Evolutionary conservation across 192 early-diverging fungal genomes (phyloP), one percentile per base, ranked within the genome.

Genomic region (Dissophora ornata): DNA sequence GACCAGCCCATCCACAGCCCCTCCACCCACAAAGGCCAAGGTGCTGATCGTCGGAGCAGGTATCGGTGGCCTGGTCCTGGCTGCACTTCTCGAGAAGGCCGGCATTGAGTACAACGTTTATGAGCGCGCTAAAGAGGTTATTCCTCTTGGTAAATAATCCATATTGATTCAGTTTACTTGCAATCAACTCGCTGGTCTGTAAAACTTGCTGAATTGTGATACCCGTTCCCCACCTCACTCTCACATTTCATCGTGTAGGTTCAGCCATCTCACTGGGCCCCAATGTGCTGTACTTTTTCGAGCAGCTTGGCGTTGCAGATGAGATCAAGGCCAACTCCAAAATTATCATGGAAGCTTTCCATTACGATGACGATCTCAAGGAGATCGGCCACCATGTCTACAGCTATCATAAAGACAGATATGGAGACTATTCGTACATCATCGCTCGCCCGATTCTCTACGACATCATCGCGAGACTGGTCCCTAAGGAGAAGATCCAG

Each of bases 21-120:
- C 18, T 60, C 34, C 29, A 28, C 60, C 60, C 25, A 60, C 57
- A 48, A 62, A 62, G 34, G 48, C 67, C 12, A 49, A 34, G 21
- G 68, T 70, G 1, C 19, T 70, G 19, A 70, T 70, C 19, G 52
- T 61, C 13, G 68, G 68, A 16, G 68, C 58, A 9, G 68, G 68
- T 9, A 55, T 71, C 33, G 69, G 59, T 18, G 69, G 69, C 9
- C 25, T 71, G 13, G 41, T 40, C 4, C 41, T 71, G 26, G 69
- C 42, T 3, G 44, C 45, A 8, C 29, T 71, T 10, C 30, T 71
- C 6, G 52, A 71, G 13, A 53, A 38, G 22, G 52, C 69, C 4
- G 69, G 53, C 5, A 71, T 62, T 21, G 30, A 32, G 1, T 71
- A 41, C 34, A 41, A 61, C 10, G 36, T 71, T 33, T 71, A 56